Evolutionary conservation across 768 basidiomycete species (phyloP).

Genomic region (Russula foetens): DNA sequence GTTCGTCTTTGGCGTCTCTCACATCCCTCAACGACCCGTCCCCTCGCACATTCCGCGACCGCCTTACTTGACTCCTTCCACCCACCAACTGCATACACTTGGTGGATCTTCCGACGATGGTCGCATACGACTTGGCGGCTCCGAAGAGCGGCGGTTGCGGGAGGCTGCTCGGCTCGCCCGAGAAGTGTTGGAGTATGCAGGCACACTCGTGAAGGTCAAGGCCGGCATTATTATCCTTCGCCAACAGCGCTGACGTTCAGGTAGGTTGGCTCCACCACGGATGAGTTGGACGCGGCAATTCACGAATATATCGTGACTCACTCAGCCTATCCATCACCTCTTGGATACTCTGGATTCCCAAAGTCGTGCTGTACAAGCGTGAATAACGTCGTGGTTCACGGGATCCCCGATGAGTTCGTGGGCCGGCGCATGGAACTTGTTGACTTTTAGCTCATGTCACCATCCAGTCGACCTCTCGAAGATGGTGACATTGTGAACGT

Average conservation of each 20-base stretch:
- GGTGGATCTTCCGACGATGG: conserved; percentile 3
- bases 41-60: conserved; percentile 49
- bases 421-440: neutral
- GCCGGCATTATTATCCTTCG: neutral
- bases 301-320: conserved; percentile 62
- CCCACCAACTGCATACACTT: neutral
- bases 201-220: conserved; percentile 17
- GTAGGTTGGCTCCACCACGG: conserved; percentile 67
- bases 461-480: conserved; percentile 63
- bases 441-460: neutral
- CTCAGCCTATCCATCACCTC: conserved; percentile 81
- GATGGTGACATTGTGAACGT: conserved; percentile 84
- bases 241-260: neutral
- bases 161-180: conserved; percentile 14
- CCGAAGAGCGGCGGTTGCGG: conserved; percentile 8
- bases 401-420: conserved; percentile 82
- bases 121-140: conserved; percentile 9
- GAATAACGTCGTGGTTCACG: conserved; percentile 83
- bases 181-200: conserved; percentile 16
- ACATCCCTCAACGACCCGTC: conserved; percentile 47
- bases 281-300: conserved; percentile 59
- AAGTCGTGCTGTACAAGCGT: conserved; percentile 80
- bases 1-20: conserved; percentile 54
- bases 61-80: conserved; percentile 33
- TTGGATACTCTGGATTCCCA: conserved; percentile 69